A percentile compares a stretch with the other conserved stretches of the same genome.
Evolutionary conservation across 2,329 filamentous ascomycete genomes (phyloP).

Genomic region (Fusarium udum): DNA sequence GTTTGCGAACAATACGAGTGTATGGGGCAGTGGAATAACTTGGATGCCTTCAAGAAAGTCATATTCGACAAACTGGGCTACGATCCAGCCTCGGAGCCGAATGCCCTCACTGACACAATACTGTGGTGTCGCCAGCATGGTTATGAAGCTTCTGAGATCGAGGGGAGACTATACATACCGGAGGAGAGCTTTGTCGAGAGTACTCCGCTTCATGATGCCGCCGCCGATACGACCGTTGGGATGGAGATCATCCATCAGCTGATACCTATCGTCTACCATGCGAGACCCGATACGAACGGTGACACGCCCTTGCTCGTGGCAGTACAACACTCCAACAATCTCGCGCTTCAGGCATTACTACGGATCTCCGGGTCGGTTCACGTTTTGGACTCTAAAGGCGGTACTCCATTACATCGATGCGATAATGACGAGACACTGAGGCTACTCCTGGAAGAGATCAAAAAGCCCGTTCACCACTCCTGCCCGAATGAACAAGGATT

Average conservation of each 20-base stretch:
- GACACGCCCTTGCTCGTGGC: constrained; percentile 14
- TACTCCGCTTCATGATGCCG: constrained; percentile 10
- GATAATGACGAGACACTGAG: background rate
- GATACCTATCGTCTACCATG: background rate
- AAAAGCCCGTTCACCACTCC: constrained; percentile 4
- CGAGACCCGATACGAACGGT: background rate
- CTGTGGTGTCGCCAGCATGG: constrained; percentile 7
- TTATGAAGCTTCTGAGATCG: background rate
- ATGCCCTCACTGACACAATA: background rate
- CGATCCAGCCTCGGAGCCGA: constrained; percentile 1
- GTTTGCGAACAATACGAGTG: constrained; percentile 17
- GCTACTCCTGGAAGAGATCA: constrained; percentile 11
- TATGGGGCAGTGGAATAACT: background rate
- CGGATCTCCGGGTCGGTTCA: background rate
- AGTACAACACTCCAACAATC: constrained; percentile 15
- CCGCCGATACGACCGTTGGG: background rate
- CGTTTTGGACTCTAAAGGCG: background rate
- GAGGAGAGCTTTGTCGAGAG: background rate
- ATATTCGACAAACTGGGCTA: background rate
- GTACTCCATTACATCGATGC: constrained; percentile 14
- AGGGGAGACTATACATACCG: background rate
- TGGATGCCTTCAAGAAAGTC: constrained; percentile 14
- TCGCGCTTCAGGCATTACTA: background rate
- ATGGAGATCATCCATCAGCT: constrained; percentile 8
- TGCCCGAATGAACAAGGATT: background rate